Evolutionary conservation across 768 basidiomycete species (phyloP).

Genomic region (Phaffia tasmanica): DNA sequence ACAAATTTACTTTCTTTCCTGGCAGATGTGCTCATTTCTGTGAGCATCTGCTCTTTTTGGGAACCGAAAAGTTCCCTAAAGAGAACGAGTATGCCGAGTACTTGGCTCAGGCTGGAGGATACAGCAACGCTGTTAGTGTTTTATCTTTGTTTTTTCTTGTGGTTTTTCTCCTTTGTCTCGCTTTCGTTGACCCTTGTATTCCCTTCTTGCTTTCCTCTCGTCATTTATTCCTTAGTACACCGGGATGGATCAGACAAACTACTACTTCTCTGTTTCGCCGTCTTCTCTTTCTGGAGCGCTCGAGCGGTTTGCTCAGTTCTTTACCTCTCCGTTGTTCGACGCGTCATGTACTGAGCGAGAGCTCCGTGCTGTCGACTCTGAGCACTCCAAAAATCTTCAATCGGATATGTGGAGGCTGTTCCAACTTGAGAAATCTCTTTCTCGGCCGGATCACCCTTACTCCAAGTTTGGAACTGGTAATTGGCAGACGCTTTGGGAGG

Average conservation of each 20-base stretch:
- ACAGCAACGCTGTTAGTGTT: constrained; percentile 78
- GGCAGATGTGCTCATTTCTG: constrained; percentile 25
- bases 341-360: constrained; percentile 78
- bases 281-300: constrained; percentile 37
- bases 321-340: constrained; percentile 81
- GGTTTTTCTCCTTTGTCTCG: not conserved
- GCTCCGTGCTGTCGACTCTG: constrained; percentile 68
- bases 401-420: constrained; percentile 52
- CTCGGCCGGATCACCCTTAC: constrained; percentile 68
- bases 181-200: not conserved
- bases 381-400: constrained; percentile 74
- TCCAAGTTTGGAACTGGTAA: constrained; percentile 86
- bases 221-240: not conserved
- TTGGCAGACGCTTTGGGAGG: constrained; percentile 39
- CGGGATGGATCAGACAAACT: constrained; percentile 80
- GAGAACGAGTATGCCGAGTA: constrained; percentile 89
- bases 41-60: constrained; percentile 25
- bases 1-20: too few species aligned
- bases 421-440: constrained; percentile 81
- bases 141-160: not conserved
- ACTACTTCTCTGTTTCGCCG: constrained; percentile 64
- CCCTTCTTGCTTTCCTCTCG: not conserved
- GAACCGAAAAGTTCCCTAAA: constrained; percentile 49
- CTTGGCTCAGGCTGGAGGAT: constrained; percentile 48
- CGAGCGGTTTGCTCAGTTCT: constrained; percentile 51